Evolutionary conservation across 352 stramenopile species (phyloP).

Genomic region (Phytophthora boehmeriae): DNA sequence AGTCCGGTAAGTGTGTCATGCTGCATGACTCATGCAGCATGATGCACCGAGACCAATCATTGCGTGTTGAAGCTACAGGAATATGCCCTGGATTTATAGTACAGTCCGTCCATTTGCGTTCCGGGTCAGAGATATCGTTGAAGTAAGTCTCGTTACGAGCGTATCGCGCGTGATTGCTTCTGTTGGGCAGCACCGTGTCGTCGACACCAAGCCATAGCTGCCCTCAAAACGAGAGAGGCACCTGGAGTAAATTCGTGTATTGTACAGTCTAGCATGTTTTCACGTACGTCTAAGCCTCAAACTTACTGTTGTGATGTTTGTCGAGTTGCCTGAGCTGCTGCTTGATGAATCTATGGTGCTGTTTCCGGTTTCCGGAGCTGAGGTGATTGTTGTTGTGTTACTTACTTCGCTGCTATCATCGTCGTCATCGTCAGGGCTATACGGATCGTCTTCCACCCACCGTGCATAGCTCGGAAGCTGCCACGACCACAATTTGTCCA

Average conservation of each 20-base stretch:
- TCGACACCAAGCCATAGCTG: slow-evolving; percentile 63
- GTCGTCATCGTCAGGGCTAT: slow-evolving; percentile 8
- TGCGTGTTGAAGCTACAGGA: no score
- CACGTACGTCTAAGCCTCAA: no score
- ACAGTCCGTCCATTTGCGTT: slow-evolving; percentile 50
- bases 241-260: no score
- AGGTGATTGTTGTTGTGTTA: not conserved
- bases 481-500: slow-evolving; percentile 26
- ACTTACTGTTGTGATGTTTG: no score
- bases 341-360: no score
- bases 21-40: no score
- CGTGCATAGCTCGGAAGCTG: slow-evolving; percentile 43
- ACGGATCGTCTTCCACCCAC: slow-evolving; percentile 35
- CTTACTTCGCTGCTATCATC: not conserved
- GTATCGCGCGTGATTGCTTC: slow-evolving; percentile 30
- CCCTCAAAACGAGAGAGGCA: slow-evolving; percentile 36
- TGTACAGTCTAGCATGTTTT: no score
- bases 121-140: slow-evolving; percentile 25
- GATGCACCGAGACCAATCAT: no score
- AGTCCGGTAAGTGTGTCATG: no score
- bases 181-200: slow-evolving; percentile 42
- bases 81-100: no score
- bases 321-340: no score
- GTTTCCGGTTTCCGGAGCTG: no score
- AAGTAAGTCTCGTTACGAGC: slow-evolving; percentile 47